phyloP scores from a whole-genome alignment of 768 basidiomycete genomes.

The Termitomyces sp. region DNA sequence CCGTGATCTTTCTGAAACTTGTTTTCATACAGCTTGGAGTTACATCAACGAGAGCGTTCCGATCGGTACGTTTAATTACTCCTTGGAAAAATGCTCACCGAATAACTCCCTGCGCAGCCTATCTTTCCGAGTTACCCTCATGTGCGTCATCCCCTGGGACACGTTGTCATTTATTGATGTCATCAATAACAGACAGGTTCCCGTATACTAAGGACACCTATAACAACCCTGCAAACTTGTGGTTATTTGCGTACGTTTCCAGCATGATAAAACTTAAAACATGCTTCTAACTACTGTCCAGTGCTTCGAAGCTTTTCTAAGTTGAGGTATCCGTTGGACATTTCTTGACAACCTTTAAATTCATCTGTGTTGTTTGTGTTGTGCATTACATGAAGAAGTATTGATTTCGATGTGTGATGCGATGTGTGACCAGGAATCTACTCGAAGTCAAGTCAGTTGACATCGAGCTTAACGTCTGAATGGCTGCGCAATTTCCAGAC shows the following conservation, averaged over 20 bases:
- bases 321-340: neutral
- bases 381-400: no score
- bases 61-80: slow-evolving; percentile 23
- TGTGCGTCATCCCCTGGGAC: slow-evolving; percentile 15
- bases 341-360: no score
- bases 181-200: slow-evolving; percentile 40
- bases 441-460: neutral
- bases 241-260: slow-evolving; percentile 49
- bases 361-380: no score
- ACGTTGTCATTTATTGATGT: neutral
- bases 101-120: slow-evolving; percentile 21
- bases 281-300: neutral
- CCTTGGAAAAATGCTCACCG: neutral
- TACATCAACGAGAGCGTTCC: slow-evolving; percentile 33
- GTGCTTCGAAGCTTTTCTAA: slow-evolving; percentile 8
- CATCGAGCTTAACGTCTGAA: neutral
- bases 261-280: neutral
- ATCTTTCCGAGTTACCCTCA: slow-evolving; percentile 34
- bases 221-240: slow-evolving; percentile 57
- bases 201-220: slow-evolving; percentile 57
- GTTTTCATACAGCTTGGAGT: slow-evolving; percentile 31
- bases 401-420: neutral
- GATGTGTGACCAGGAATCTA: neutral
- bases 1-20: neutral
- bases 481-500: neutral